Evolutionary conservation across 2,329 filamentous ascomycete species (phyloP).

Genomic region (Balansia obtecta): DNA sequence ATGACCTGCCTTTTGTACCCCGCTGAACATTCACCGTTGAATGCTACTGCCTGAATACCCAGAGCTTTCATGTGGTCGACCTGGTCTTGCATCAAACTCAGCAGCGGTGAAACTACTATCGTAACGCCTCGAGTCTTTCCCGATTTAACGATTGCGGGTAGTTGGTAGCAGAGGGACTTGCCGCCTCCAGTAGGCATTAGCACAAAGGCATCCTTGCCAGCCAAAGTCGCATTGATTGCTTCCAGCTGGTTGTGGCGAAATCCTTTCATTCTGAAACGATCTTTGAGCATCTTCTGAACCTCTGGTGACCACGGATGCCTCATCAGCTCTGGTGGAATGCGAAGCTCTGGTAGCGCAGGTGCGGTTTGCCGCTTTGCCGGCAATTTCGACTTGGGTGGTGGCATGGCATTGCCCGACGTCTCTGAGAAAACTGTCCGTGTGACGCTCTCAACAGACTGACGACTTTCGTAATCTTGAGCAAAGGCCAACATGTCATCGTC

Average conservation of each 20-base stretch:
- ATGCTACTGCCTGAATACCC: constrained; percentile 64
- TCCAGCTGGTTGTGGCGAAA: constrained; percentile 89
- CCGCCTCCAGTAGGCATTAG: constrained; percentile 97
- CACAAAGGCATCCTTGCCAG: constrained; percentile 82
- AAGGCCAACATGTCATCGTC: constrained; percentile 40
- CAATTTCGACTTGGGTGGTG: constrained; percentile 19
- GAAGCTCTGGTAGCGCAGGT: constrained; percentile 14
- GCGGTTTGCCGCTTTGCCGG: constrained; percentile 20
- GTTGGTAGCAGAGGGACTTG: constrained; percentile 92
- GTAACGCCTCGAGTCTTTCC: constrained; percentile 80
- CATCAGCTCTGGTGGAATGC: constrained; percentile 42
- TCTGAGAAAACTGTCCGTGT: constrained; percentile 30
- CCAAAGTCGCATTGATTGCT: constrained; percentile 86
- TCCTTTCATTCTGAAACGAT: constrained; percentile 71
- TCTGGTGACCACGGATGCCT: constrained; percentile 73
- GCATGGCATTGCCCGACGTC: constrained; percentile 33
- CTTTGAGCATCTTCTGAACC: constrained; percentile 66
- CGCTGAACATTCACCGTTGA: constrained; percentile 63
- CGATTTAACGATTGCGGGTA: constrained; percentile 72
- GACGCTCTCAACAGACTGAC: constrained; percentile 18
- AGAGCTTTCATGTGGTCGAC: constrained; percentile 68
- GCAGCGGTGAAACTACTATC: constrained; percentile 83
- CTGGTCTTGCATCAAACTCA: constrained; percentile 97
- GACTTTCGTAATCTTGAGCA: constrained; percentile 36
- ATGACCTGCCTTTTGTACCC: constrained; percentile 56